Evolutionary conservation across 306 rosid species (phyloP), one percentile per base, ranked within the genome.

Genomic region (Urtica urens): DNA sequence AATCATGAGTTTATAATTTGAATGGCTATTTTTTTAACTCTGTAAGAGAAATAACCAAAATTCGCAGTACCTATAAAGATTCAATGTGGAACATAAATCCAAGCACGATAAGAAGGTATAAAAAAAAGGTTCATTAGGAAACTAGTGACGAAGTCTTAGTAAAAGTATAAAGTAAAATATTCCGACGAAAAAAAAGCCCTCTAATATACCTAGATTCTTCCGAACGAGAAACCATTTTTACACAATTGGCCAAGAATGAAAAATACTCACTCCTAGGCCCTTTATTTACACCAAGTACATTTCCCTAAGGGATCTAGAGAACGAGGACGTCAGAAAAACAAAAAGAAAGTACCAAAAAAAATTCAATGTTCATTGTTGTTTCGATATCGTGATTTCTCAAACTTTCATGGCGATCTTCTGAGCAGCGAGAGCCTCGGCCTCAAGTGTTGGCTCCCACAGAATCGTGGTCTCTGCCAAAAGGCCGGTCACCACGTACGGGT

Each of bases 371-470:
- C n/a, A n/a, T n/a, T n/a, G n/a, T n/a, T n/a, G n/a, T n/a, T n/a
- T n/a, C n/a, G n/a, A n/a, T n/a, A n/a, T n/a, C n/a, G n/a, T n/a
- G 60, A 48, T 60, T 21, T 51, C 62, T 60, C 62, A 85, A 74
- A 92, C 96, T 17, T 86, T 92, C 43, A 82, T 45, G 53, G 93
- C 68, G 31, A 92, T 20, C 76, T 82, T 92, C 80, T 86, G 96
- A 57, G 93, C 93, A 57, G 94, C 99, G 53, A 86, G 93, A 69
- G 94, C 99, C 72, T 92, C 94, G 50, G 94, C 92, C 76, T 92
- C 99, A 9, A 85, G 83, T 35, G 94, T 82, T 63, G 99, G 93
- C 58, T 86, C 86, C 96, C 96, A 92, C 72, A 92, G 60, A 6
- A 92, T 0, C 20, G 99, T 82, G 33, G 93, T 73, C 61, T 92